These are phyloP conservation scores for Asparagopsis taxiformis DNA, from an alignment of 31 red algal genomes.

Conservation along the genomic window DNA sequence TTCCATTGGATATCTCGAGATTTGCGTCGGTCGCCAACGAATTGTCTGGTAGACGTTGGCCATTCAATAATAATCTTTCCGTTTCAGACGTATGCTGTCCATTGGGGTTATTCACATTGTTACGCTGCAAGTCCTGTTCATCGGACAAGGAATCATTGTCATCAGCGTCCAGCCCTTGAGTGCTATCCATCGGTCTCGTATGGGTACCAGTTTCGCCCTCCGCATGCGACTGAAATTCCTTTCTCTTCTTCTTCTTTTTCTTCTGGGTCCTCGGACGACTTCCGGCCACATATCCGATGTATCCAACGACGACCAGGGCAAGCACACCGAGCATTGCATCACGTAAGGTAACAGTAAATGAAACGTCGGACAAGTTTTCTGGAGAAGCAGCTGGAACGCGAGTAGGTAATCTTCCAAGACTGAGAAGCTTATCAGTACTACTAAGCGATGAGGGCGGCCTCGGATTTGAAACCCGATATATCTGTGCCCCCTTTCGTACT, in stretches of 20 bases:
- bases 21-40: background rate
- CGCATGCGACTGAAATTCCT: background rate
- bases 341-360: constrained; percentile 16
- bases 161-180: constrained; percentile 1
- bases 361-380: constrained; percentile 7
- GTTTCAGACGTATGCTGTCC: no score
- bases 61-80: no score
- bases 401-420: no score
- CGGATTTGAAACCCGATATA: no score
- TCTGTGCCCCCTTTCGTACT: no score
- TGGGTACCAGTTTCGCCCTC: background rate
- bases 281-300: constrained; percentile 38
- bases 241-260: background rate
- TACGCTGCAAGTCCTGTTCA: no score
- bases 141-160: no score
- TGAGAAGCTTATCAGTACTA: no score
- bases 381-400: background rate
- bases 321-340: constrained; percentile 36
- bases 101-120: no score
- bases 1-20: constrained; percentile 18
- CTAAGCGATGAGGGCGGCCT: no score
- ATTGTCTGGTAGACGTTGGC: background rate
- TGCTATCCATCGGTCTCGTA: background rate
- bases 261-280: constrained; percentile 23
- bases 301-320: constrained; percentile 31